Conservation (phyloP, 2,329 filamentous ascomycete species). For the Cordyceps fumosorosea region DNA sequence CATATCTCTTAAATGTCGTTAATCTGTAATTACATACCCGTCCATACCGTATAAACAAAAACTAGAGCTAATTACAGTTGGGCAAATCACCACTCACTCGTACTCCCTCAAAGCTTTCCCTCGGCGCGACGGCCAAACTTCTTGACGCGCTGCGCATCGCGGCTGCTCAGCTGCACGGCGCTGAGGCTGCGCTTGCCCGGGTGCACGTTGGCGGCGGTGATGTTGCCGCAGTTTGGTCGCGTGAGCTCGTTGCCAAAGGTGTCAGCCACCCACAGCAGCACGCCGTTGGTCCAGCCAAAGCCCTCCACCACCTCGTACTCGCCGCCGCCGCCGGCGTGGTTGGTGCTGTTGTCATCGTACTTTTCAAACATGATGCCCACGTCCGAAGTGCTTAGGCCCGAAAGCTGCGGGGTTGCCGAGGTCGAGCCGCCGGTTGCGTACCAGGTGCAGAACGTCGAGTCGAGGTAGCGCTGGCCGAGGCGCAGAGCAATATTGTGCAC, state of each 20-base stretch:
- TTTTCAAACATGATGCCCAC: constrained; percentile 65
- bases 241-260: constrained; percentile 50
- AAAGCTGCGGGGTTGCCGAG: constrained; percentile 41
- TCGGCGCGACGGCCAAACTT: constrained; percentile 32
- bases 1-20: not conserved
- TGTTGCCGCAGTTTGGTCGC: constrained; percentile 49
- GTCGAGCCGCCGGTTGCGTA: constrained; percentile 59
- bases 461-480: constrained; percentile 59
- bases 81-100: not conserved
- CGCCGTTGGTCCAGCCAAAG: constrained; percentile 66
- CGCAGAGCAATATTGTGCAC: constrained; percentile 50
- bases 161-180: constrained; percentile 40
- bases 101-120: not conserved
- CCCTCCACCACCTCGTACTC: constrained; percentile 65
- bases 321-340: constrained; percentile 56
- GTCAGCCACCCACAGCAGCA: constrained; percentile 60
- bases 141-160: constrained; percentile 43
- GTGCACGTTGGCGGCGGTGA: constrained; percentile 34
- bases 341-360: constrained; percentile 54
- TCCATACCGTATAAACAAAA: not conserved
- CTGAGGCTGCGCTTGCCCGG: constrained; percentile 26
- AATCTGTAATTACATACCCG: not conserved
- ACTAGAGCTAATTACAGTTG: not conserved
- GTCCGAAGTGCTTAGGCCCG: constrained; percentile 34
- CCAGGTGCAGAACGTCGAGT: constrained; percentile 65